Evolutionary conservation across 1,284 basidiomycete species (phyloP).

Genomic region (Afroboletus lepidellus): DNA sequence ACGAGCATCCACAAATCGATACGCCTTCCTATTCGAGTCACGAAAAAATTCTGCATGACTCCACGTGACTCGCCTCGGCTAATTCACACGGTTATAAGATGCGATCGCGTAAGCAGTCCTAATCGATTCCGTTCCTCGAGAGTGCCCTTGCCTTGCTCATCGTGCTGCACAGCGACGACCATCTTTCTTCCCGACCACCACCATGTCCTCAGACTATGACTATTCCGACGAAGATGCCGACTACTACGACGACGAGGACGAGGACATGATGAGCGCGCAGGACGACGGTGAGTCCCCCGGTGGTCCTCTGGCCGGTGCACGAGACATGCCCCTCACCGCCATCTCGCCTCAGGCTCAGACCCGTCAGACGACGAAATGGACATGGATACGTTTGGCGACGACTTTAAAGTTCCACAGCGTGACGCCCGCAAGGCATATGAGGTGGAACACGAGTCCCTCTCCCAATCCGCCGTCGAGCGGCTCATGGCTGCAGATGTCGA

Average conservation of each 20-base stretch:
- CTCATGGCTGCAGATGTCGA: constrained; percentile 77
- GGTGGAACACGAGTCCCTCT: constrained; percentile 76
- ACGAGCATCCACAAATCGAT: constrained; percentile 31
- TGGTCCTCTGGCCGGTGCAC: too few relatives aligned
- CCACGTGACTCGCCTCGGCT: neutral
- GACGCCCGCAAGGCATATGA: constrained; percentile 70
- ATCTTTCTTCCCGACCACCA: constrained; percentile 27
- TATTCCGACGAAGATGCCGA: constrained; percentile 67
- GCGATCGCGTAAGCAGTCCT: constrained; percentile 30
- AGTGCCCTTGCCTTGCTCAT: constrained; percentile 21
- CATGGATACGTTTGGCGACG: constrained; percentile 59
- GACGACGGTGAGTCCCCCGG: constrained; percentile 49
- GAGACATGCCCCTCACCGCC: constrained; percentile 11
- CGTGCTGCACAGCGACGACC: constrained; percentile 15
- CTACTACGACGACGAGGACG: constrained; percentile 65
- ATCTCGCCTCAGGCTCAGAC: constrained; percentile 38
- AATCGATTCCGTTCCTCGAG: constrained; percentile 28
- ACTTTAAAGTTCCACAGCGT: constrained; percentile 57
- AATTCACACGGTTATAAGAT: constrained; percentile 17
- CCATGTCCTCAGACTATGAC: constrained; percentile 77
- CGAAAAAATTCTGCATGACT: constrained; percentile 11
- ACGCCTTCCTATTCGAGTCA: constrained; percentile 29
- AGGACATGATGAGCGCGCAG: constrained; percentile 63
- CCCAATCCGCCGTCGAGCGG: constrained; percentile 68
- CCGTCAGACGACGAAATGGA: constrained; percentile 63